Evolutionary conservation across 2,329 filamentous ascomycete genomes (phyloP), one percentile per base, ranked within the genome.

Genomic region (Epichloe typhina): DNA sequence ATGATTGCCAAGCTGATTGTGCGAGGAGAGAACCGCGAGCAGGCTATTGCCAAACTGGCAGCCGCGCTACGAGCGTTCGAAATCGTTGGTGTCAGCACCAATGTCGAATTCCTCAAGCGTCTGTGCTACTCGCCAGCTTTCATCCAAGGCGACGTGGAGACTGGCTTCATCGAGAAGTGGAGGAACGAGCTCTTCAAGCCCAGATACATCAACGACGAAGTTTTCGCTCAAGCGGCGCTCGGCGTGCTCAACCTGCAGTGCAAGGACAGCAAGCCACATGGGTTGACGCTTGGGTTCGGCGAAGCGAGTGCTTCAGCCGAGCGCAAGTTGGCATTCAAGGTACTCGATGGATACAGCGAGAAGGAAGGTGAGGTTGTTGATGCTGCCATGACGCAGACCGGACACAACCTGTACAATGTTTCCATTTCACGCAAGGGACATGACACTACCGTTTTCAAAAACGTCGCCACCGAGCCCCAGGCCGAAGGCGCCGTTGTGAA

Each of bases 1-100:
- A 98, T 98, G 93, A 95, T 98, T 58, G 88, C 93, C 43, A 98
- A 98, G 70, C 78, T 98, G 49, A 98, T 98, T 59, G 88, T 97
- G 5, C 80, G 87, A 52, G 93, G 87, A 0, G 77, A 80, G 15
- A 84, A 84, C 51, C 79, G 93, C 53, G 79, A 85, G 63, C 84
- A 86, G 26, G 88, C 90, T 3, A 84, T 98, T 47, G 82, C 86
- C 52, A 94, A 88, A 66, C 75, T 98, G 53, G 80, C 82, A 38
- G 73, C 83, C 4, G 90, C 93, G 0, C 72, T 98, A 11, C 84
- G 88, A 56, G 78, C 88, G 46, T 98, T 97, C 63, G 88, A 98
- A 67, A 83, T 98, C 11, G 93, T 91, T 3, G 93, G 93, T 0
- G 79, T 94, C 7, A 84, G 87, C 62, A 98, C 93, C 6, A 98